Evolutionary conservation across 1,139 yeast species (phyloP).

Genomic region (Sugiyamaella neomexicana): DNA sequence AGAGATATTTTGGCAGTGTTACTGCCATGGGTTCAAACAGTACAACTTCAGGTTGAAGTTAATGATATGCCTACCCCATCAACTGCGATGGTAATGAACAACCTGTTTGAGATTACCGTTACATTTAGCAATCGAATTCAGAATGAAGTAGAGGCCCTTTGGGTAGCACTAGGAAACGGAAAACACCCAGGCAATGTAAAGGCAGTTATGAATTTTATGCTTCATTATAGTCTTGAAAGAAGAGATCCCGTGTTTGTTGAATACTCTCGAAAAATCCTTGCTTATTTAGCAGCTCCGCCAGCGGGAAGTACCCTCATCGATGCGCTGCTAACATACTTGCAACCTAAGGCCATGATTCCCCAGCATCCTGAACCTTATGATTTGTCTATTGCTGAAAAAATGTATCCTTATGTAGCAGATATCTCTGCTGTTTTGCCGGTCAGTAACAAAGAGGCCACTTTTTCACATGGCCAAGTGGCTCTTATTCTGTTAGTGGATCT

Average conservation of each 20-base stretch:
- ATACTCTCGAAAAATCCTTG: constrained; percentile 75
- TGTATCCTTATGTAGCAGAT: constrained; percentile 74
- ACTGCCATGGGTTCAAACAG: constrained; percentile 86
- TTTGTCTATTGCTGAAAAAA: constrained; percentile 33
- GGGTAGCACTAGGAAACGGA: constrained; percentile 88
- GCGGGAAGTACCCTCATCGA: constrained; percentile 61
- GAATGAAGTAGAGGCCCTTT: constrained; percentile 86
- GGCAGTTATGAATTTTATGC: constrained; percentile 67
- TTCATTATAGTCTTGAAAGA: constrained; percentile 66
- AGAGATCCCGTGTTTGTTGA: constrained; percentile 76
- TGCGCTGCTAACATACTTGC: constrained; percentile 63
- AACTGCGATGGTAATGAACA: constrained; percentile 69
- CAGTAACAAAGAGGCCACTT: constrained; percentile 69
- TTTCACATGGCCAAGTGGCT: constrained; percentile 81
- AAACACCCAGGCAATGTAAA: constrained; percentile 66
- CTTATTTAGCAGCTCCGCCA: constrained; percentile 63
- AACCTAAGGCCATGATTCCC: constrained; percentile 88
- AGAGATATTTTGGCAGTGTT: constrained; percentile 78
- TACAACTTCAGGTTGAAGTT: constrained; percentile 57
- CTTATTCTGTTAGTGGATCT: constrained; percentile 82
- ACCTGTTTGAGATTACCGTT: constrained; percentile 81
- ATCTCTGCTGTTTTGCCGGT: constrained; percentile 57
- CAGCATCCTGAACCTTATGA: constrained; percentile 46
- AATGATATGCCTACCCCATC: constrained; percentile 50
- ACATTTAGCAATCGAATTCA: constrained; percentile 71